These are phyloP conservation scores for Xylaria sp. DNA, from an alignment of 495 filamentous ascomycete genomes.

Conservation along the genomic window DNA sequence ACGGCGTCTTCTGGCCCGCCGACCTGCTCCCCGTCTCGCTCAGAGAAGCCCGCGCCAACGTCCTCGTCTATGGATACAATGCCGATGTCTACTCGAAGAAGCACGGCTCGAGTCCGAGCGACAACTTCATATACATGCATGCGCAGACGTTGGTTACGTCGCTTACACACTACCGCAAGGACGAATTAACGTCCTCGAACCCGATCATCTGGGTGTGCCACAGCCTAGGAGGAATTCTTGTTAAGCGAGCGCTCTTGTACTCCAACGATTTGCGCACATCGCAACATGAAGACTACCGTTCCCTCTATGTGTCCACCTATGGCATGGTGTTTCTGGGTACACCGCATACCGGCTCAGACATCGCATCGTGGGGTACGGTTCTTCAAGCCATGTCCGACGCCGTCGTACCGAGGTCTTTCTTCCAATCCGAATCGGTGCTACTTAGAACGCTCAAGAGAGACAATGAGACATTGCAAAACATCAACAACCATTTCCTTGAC, in stretches of 20 bases:
- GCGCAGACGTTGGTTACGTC: slow-evolving; percentile 78
- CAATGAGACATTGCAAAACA: slow-evolving; percentile 81
- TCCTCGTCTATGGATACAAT: slow-evolving; percentile 87
- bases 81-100: slow-evolving; percentile 69
- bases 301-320: slow-evolving; percentile 83
- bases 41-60: slow-evolving; percentile 66
- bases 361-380: slow-evolving; percentile 78
- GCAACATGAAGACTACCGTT: slow-evolving; percentile 75
- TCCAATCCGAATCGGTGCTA: slow-evolving; percentile 74
- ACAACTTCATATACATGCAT: slow-evolving; percentile 82
- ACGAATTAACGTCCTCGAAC: slow-evolving; percentile 62
- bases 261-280: slow-evolving; percentile 68
- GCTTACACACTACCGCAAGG: slow-evolving; percentile 58
- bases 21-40: slow-evolving; percentile 74
- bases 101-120: slow-evolving; percentile 54
- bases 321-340: slow-evolving; percentile 87
- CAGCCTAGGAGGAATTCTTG: slow-evolving; percentile 80
- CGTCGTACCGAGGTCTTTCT: slow-evolving; percentile 71
- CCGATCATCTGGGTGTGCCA: slow-evolving; percentile 90
- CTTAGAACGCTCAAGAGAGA: slow-evolving; percentile 76
- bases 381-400: slow-evolving; percentile 75
- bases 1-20: slow-evolving; percentile 76
- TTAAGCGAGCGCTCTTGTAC: slow-evolving; percentile 69
- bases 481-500: slow-evolving; percentile 78
- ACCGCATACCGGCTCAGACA: slow-evolving; percentile 80